Base-by-base conservation (phyloP, 2,329 filamentous ascomycete genomes). In the Aspergillus fijiensis region DNA sequence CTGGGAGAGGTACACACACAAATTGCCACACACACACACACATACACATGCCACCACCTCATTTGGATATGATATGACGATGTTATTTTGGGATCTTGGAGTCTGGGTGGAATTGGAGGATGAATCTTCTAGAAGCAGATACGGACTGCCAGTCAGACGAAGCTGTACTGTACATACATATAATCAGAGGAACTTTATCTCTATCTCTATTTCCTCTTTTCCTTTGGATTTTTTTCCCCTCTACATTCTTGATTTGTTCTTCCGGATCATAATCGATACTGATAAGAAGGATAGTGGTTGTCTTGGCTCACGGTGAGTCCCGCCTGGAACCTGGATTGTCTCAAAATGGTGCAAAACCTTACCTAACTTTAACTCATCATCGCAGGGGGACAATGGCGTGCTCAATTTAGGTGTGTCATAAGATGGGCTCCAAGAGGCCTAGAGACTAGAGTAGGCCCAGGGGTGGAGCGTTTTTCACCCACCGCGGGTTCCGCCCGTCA, bases 361-460 rank as follows among this genome's bases (percentile, higher is more conserved):
- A 55, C 53, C 53, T 55, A 55, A 55, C 53, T 21, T 55, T 47
- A 55, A 55, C 52, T 47, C 42, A 45, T 45, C 29, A 55, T 45
- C 19, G 27, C 53, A 48, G 27, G 53, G 39, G 16, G 19, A 21
- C 57, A 65, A 70, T 71, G 64, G 67, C 69, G 69, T 70, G 66
- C 67, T 70, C 55, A 55, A 49, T 70, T 70, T 70, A 58, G 16
- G 60, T 70, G 66, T 70, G 68, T 71, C 69, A 70, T 61, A 50
- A 54, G 35, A 50, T 51, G 16, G 27, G 19, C 9, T 42, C 23
- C 19, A 25, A 52, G 16, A 51, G 57, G 53, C 49, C 57, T 50
- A 55, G 16, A 53, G 53, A 45, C 57, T 52, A 55, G 16, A 53
- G 51, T 19, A 50, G 57, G 53, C 35, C 25, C 39, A 21, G 49